A percentile compares a stretch with the other conserved stretches of the same genome.
These are phyloP conservation scores for Suhomyces taliae DNA, from an alignment of 1,139 yeast genomes.

Conservation along the genomic window DNA sequence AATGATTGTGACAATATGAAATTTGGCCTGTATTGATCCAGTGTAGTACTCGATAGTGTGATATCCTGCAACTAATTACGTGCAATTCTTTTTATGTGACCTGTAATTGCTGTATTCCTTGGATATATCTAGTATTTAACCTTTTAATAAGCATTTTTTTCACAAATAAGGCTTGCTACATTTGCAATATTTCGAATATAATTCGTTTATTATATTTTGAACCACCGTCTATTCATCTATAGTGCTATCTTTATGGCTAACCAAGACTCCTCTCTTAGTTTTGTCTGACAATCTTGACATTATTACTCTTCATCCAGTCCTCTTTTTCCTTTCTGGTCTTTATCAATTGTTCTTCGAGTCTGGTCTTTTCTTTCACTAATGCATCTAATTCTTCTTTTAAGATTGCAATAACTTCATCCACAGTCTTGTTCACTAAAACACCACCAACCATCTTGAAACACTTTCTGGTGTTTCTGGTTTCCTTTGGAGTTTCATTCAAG, in stretches of 20 bases:
- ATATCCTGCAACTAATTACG: too few species aligned
- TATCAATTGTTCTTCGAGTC: conserved; percentile 46
- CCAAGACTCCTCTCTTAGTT: conserved; percentile 2
- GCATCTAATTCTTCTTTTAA: conserved; percentile 56
- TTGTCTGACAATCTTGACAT: conserved; percentile 59
- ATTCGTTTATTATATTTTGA: background rate
- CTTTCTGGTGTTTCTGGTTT: conserved; percentile 57
- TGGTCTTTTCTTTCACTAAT: conserved; percentile 37
- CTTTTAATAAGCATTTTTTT: too few species aligned
- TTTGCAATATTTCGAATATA: too few species aligned
- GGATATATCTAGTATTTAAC: too few species aligned
- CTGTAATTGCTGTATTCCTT: too few species aligned
- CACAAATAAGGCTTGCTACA: too few species aligned
- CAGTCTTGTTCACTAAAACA: conserved; percentile 80
- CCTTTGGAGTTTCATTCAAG: conserved; percentile 53
- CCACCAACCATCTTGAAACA: conserved; percentile 96
- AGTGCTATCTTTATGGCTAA: too few species aligned
- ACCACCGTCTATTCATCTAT: too few species aligned
- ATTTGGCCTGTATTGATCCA: too few species aligned
- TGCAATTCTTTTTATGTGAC: too few species aligned
- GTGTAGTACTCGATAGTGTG: too few species aligned
- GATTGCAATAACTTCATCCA: conserved; percentile 71
- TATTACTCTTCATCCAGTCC: conserved; percentile 64
- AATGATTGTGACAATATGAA: background rate
- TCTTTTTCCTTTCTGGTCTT: conserved; percentile 57